Percentiles rank a stretch among this genome's conserved stretches.
Evolutionary conservation across 345 rosid species (phyloP).

Genomic region (Melaleuca alternifolia): DNA sequence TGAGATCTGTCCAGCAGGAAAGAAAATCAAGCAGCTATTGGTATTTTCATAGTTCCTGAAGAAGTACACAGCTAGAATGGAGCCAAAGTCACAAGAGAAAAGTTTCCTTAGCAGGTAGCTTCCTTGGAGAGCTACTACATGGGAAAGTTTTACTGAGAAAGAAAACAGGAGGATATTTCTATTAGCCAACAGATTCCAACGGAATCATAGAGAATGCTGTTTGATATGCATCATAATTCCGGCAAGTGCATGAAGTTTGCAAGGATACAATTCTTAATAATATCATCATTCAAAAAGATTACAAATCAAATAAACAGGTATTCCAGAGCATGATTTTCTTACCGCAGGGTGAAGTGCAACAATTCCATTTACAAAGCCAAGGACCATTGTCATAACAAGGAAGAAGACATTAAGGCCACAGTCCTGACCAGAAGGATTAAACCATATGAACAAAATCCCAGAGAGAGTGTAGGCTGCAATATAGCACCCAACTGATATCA

Average conservation of each 20-base stretch:
- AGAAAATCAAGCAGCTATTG: background rate
- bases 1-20: background rate
- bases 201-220: background rate
- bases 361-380: constrained; percentile 58
- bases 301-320: background rate
- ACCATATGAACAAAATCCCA: constrained; percentile 90
- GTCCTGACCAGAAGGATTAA: constrained; percentile 90
- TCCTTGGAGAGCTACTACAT: background rate
- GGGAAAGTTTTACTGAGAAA: background rate
- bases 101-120: background rate
- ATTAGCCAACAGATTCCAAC: background rate
- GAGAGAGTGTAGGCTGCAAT: constrained; percentile 66
- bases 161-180: background rate
- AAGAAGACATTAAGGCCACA: constrained; percentile 94
- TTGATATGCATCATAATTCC: background rate
- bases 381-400: constrained; percentile 79
- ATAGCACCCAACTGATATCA: constrained; percentile 71
- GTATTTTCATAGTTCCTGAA: background rate
- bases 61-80: background rate
- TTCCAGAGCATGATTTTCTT: background rate
- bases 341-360: constrained; percentile 88
- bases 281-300: background rate
- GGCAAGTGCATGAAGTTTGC: background rate
- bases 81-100: background rate
- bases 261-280: background rate